A percentile compares a stretch with the other conserved stretches of the same genome.
These are phyloP conservation scores for Trypanosoma scelopori DNA, from an alignment of 208 protist species.

Conservation along the genomic window DNA sequence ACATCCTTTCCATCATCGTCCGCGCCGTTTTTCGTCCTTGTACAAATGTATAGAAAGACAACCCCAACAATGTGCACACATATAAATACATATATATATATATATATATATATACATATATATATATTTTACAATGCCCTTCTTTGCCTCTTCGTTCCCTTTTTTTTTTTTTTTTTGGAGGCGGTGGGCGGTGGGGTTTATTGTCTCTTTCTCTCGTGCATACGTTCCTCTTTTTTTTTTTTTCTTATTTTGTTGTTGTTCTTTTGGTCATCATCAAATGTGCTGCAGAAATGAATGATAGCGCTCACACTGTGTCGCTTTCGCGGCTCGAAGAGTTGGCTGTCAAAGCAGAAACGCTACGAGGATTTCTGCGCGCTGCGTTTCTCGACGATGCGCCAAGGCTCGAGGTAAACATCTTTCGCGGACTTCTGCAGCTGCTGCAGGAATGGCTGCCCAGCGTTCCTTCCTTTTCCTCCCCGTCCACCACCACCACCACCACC, in stretches of 20 bases:
- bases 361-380: constrained; percentile 35
- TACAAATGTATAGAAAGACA: too few species aligned
- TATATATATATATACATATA: too few species aligned
- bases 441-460: constrained; percentile 5
- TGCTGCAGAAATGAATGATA: not conserved
- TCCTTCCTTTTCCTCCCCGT: constrained; percentile 6
- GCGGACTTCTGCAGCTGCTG: constrained; percentile 25
- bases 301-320: constrained; percentile 18
- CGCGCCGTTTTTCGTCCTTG: too few species aligned
- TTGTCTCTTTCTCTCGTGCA: too few species aligned
- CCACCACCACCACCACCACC: not conserved
- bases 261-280: not conserved
- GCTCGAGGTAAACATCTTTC: constrained; percentile 52
- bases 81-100: too few species aligned
- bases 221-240: not conserved
- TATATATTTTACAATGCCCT: too few species aligned
- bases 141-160: not conserved
- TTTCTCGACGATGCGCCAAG: constrained; percentile 54
- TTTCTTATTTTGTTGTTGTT: too few species aligned
- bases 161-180: constrained; percentile 8
- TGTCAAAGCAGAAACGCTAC: constrained; percentile 39
- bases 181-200: too few species aligned
- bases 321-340: constrained; percentile 32
- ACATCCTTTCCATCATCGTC: too few species aligned
- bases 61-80: too few species aligned